These are phyloP conservation scores for Carex parvula DNA, from an alignment of 176 grass and related monocot species.

Conservation along the genomic window DNA sequence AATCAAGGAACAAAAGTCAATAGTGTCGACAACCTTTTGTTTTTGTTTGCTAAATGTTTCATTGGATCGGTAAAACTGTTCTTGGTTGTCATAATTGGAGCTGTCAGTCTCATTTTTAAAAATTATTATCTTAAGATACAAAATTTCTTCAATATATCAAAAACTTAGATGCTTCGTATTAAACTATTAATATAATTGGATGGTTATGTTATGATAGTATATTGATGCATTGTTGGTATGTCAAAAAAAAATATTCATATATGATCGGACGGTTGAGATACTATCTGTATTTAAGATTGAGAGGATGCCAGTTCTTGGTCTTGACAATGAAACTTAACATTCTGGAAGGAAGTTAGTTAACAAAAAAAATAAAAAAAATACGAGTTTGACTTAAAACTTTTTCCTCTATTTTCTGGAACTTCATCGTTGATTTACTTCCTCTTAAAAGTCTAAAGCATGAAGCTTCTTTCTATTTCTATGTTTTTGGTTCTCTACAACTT, in stretches of 20 bases:
- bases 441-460: neutral
- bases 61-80: too few relatives aligned
- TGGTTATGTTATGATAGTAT: too few relatives aligned
- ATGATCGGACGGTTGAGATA: too few relatives aligned
- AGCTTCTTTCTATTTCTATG: too few relatives aligned
- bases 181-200: too few relatives aligned
- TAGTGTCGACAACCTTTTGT: neutral
- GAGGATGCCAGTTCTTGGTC: neutral
- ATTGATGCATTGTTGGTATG: too few relatives aligned
- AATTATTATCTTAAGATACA: neutral
- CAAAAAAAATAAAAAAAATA: neutral
- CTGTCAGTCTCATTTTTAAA: neutral
- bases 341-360: neutral
- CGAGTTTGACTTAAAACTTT: neutral
- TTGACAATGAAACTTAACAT: neutral
- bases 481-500: too few relatives aligned
- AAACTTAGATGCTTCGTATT: too few relatives aligned
- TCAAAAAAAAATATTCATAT: too few relatives aligned
- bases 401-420: neutral
- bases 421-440: neutral
- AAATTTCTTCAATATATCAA: too few relatives aligned
- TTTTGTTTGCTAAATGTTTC: neutral
- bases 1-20: neutral
- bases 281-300: too few relatives aligned
- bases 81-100: neutral